Conservation (phyloP, 108 stramenopile genomes). For the Pseudonitzschia multistriata region DNA sequence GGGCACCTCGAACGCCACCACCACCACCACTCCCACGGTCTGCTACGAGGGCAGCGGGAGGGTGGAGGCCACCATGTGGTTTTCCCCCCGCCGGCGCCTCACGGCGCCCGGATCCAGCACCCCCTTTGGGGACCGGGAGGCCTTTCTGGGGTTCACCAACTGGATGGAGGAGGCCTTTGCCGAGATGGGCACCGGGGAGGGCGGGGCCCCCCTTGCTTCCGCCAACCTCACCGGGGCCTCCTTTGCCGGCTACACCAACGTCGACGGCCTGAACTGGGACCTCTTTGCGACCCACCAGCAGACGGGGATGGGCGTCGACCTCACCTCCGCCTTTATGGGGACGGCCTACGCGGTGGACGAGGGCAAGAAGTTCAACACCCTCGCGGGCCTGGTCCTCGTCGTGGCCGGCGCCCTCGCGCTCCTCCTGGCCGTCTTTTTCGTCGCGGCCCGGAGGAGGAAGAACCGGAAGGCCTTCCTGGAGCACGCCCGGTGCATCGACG, state of each 20-base stretch:
- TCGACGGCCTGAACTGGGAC: not conserved
- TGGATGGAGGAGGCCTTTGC: conserved; percentile 10
- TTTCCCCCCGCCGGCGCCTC: not conserved
- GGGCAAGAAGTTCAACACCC: not conserved
- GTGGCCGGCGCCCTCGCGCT: not conserved
- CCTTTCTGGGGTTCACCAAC: not conserved
- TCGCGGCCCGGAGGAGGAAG: not conserved
- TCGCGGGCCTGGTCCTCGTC: not conserved
- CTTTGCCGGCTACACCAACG: conserved; percentile 5
- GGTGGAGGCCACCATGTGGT: conserved; percentile 15
- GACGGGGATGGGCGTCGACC: not conserved
- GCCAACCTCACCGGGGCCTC: not conserved
- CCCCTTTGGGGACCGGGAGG: conserved; percentile 6
- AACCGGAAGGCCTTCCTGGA: not conserved
- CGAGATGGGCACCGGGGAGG: not conserved
- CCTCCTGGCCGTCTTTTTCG: not conserved
- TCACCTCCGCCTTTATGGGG: conserved; percentile 1
- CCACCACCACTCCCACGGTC: not conserved
- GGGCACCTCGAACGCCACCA: not conserved
- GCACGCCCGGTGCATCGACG: conserved; percentile 1
- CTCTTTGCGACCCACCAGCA: not conserved
- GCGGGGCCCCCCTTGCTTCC: not conserved
- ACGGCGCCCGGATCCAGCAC: not conserved
- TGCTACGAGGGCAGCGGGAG: conserved; percentile 10
- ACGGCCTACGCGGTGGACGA: not conserved